Evolutionary conservation across 495 filamentous ascomycete species (phyloP).

Genomic region (Viridothelium virens): DNA sequence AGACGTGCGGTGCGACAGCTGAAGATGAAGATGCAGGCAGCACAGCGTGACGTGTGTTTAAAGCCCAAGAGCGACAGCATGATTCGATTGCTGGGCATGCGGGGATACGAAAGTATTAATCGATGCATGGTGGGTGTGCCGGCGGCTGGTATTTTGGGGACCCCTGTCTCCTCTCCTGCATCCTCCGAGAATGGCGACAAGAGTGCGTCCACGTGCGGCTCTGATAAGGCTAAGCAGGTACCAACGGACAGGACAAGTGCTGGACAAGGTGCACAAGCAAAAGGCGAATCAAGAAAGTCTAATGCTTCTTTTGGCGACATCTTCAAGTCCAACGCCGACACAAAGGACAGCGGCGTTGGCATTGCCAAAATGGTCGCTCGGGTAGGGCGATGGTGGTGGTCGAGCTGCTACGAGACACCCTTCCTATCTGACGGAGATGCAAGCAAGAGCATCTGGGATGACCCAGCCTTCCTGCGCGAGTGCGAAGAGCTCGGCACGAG

Average conservation of each 20-base stretch:
- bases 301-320: conserved; percentile 54
- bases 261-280: conserved; percentile 15
- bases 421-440: conserved; percentile 47
- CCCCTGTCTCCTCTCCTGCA: conserved; percentile 20
- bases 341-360: conserved; percentile 55
- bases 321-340: conserved; percentile 50
- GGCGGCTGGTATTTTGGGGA: conserved; percentile 59
- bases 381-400: conserved; percentile 96
- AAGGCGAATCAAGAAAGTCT: background rate
- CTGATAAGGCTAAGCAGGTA: conserved; percentile 20
- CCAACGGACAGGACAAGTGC: conserved; percentile 5
- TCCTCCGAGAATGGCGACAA: conserved; percentile 21
- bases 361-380: conserved; percentile 87
- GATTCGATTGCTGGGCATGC: conserved; percentile 62
- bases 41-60: conserved; percentile 55
- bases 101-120: conserved; percentile 78
- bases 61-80: conserved; percentile 72
- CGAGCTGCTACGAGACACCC: conserved; percentile 73
- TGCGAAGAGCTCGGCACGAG: conserved; percentile 80
- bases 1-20: conserved; percentile 67
- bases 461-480: conserved; percentile 67
- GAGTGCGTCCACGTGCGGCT: conserved; percentile 17
- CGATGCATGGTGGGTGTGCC: conserved; percentile 85
- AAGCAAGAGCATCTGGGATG: conserved; percentile 66
- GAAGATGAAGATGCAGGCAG: conserved; percentile 65